phyloP scores from a whole-genome alignment of 2,329 filamentous ascomycete species.

The Tympanopsis confertula region DNA sequence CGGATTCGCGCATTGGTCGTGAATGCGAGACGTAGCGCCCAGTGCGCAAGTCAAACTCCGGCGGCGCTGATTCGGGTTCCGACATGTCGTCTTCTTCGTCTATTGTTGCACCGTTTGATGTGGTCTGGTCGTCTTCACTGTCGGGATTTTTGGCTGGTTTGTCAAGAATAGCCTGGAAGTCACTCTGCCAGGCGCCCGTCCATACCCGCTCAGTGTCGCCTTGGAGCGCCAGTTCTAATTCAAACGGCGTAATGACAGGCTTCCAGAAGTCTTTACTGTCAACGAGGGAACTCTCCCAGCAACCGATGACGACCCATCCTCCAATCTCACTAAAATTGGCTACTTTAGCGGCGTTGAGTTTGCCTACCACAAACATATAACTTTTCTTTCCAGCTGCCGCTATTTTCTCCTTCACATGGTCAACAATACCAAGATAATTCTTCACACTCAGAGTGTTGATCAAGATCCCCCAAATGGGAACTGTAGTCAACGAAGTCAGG shows the following conservation, averaged over 20 bases:
- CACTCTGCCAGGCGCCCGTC: constrained; percentile 50
- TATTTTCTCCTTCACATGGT: constrained; percentile 63
- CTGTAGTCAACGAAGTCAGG: constrained; percentile 67
- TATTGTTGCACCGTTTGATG: constrained; percentile 4
- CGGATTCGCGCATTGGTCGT: constrained; percentile 27
- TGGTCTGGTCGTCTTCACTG: constrained; percentile 4
- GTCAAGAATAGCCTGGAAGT: constrained; percentile 42
- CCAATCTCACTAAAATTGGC: constrained; percentile 75
- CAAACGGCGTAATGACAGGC: constrained; percentile 56
- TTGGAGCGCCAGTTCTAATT: constrained; percentile 43
- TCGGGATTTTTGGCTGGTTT: constrained; percentile 8
- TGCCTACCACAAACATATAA: constrained; percentile 93
- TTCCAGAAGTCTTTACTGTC: constrained; percentile 55
- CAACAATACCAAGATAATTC: constrained; percentile 76
- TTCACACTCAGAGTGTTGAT: constrained; percentile 90
- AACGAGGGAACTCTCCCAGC: constrained; percentile 56
- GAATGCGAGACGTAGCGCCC: constrained; percentile 47
- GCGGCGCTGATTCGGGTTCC: constrained; percentile 29
- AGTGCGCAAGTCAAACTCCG: constrained; percentile 53
- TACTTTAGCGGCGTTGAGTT: constrained; percentile 87
- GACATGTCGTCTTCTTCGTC: constrained; percentile 23
- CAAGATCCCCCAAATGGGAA: constrained; percentile 79
- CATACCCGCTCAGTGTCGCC: constrained; percentile 44
- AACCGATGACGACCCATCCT: constrained; percentile 57
- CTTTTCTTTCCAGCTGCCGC: constrained; percentile 77